phyloP scores from a whole-genome alignment of 2,329 filamentous ascomycete species.

The Fusarium piperis region DNA sequence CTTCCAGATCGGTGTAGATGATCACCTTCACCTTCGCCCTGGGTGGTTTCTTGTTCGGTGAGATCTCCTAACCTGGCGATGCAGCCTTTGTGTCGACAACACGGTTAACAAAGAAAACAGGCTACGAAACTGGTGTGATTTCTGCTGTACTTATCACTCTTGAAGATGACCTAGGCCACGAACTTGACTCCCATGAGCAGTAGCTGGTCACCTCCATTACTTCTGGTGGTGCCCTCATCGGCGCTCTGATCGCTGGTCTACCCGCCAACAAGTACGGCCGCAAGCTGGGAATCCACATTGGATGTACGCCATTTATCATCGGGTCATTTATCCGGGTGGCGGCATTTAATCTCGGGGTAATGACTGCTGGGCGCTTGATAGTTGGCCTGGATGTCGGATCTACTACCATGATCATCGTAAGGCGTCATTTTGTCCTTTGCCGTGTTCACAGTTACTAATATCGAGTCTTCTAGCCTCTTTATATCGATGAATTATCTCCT shows the following conservation, averaged over 20 bases:
- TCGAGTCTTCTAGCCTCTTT: conserved; percentile 35
- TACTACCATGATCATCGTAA: conserved; percentile 54
- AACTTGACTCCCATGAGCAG: conserved; percentile 53
- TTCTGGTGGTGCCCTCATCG: conserved; percentile 48
- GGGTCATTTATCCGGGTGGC: conserved; percentile 37
- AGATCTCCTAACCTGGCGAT: not conserved
- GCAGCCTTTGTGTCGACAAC: not conserved
- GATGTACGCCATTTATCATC: conserved; percentile 34
- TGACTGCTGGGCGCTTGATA: conserved; percentile 50
- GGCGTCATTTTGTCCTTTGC: not conserved
- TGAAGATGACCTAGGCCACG: conserved; percentile 47
- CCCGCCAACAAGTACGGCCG: conserved; percentile 38
- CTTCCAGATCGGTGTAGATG: conserved; percentile 29
- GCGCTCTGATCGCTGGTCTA: conserved; percentile 38
- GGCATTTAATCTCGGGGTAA: conserved; percentile 36
- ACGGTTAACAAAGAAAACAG: not conserved
- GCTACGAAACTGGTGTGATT: conserved; percentile 51
- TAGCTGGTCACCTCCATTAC: conserved; percentile 63
- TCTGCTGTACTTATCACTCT: conserved; percentile 44
- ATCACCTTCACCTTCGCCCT: conserved; percentile 40
- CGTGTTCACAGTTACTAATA: not conserved
- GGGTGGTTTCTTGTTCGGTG: conserved; percentile 50
- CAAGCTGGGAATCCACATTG: conserved; percentile 38
- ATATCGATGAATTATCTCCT: conserved; percentile 61
- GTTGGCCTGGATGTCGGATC: conserved; percentile 59